Conservation (phyloP, 2,329 filamentous ascomycete genomes). For the Fusarium sp. region DNA sequence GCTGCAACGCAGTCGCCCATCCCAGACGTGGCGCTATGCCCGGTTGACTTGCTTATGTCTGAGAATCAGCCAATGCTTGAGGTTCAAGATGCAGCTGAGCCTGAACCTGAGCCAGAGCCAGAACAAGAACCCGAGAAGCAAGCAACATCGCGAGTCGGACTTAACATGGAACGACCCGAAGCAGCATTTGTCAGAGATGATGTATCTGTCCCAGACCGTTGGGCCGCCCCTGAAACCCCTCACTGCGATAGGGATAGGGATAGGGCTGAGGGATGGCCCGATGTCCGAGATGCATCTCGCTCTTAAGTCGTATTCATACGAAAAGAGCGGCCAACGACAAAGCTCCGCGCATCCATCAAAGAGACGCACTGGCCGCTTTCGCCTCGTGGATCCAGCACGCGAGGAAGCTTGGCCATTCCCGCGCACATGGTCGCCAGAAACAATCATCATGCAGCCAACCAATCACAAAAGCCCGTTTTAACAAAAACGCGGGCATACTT, state of each 20-base stretch:
- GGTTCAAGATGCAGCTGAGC: background rate
- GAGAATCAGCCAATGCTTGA: background rate
- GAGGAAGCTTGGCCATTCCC: background rate
- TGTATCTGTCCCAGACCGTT: background rate
- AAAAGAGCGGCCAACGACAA: background rate
- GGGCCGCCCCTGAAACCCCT: background rate
- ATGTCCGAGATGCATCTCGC: constrained; percentile 4
- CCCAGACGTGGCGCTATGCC: background rate
- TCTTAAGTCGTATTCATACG: background rate
- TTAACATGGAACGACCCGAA: background rate
- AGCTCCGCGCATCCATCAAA: background rate
- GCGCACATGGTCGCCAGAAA: background rate
- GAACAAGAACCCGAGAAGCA: background rate
- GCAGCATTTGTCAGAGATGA: background rate
- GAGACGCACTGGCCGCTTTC: background rate
- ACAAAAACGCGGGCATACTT: constrained; percentile 1
- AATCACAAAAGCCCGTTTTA: constrained; percentile 15
- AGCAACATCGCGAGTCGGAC: background rate
- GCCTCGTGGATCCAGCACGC: background rate
- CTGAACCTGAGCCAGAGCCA: background rate
- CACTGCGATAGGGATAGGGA: constrained; percentile 4
- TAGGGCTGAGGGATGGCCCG: constrained; percentile 6
- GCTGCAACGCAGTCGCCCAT: background rate
- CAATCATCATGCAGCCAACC: background rate
- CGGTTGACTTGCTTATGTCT: background rate